Evolutionary conservation across 176 grass and related monocot species (phyloP).

Genomic region (Phoenix dactylifera): DNA sequence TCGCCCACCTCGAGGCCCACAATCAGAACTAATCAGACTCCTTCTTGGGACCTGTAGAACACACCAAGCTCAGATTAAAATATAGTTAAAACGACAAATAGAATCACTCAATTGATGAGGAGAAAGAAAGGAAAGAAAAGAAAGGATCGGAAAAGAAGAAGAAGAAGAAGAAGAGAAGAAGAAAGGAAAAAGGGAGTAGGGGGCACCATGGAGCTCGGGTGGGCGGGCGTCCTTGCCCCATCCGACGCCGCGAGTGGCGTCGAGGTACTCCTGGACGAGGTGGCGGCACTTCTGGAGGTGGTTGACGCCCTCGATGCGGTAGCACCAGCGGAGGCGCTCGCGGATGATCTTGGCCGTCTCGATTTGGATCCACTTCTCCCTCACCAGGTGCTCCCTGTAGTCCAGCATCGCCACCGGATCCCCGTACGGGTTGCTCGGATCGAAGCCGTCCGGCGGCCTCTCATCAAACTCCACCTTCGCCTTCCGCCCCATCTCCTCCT

Average conservation of each 20-base stretch:
- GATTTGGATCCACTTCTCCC: slow-evolving; percentile 99
- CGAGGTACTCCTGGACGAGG: slow-evolving; percentile 88
- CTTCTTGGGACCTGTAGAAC: no score
- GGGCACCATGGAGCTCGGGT: slow-evolving; percentile 51
- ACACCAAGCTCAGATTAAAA: no score
- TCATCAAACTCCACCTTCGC: slow-evolving; percentile 97
- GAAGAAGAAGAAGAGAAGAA: no score
- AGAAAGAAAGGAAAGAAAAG: no score
- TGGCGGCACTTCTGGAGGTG: slow-evolving; percentile 87
- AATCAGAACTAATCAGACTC: no score
- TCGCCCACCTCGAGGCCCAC: no score
- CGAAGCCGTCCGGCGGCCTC: slow-evolving; percentile 60
- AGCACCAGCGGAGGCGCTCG: slow-evolving; percentile 93
- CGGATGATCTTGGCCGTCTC: slow-evolving; percentile 98
- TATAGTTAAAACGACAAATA: no score
- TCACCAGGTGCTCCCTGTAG: slow-evolving; percentile 79
- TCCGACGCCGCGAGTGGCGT: slow-evolving; percentile 71
- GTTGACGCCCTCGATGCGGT: slow-evolving; percentile 87
- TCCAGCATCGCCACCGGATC: slow-evolving; percentile 99
- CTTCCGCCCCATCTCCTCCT: slow-evolving; percentile 71
- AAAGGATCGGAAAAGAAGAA: no score
- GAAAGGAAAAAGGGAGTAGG: no score
- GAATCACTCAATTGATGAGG: no score
- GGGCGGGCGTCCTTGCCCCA: slow-evolving; percentile 93
- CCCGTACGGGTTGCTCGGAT: slow-evolving; percentile 74